phyloP scores from a whole-genome alignment of 73 alveolate species.

The Tetrahymena borealis region DNA sequence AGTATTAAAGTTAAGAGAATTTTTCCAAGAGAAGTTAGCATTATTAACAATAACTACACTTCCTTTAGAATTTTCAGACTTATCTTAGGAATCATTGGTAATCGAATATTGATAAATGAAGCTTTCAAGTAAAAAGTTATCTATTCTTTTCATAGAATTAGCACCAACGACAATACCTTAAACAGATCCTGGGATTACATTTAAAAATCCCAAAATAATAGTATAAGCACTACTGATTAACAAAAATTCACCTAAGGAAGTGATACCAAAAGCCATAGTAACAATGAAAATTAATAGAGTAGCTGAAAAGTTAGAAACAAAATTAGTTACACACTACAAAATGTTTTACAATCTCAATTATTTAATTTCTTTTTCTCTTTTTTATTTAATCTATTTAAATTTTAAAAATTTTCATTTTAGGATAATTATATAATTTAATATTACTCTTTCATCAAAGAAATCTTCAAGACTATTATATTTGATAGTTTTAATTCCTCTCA shows the following conservation, averaged over 20 bases:
- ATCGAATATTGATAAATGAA: not conserved
- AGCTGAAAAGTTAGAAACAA: not conserved
- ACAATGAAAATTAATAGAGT: not conserved
- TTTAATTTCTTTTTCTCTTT: constrained; percentile 4
- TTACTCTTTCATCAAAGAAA: constrained; percentile 13
- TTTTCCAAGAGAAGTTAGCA: not conserved
- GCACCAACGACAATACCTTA: not conserved
- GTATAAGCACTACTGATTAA: not conserved
- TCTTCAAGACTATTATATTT: constrained; percentile 16
- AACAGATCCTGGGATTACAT: not conserved
- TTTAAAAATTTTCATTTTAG: not conserved
- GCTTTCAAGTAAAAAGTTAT: not conserved
- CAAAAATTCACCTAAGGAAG: not conserved
- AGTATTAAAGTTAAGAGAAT: not conserved
- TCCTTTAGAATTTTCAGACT: not conserved
- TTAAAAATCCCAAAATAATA: not conserved
- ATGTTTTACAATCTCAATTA: not conserved
- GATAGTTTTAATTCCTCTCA: not conserved
- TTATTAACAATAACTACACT: not conserved
- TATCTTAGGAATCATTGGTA: not conserved
- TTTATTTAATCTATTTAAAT: not conserved
- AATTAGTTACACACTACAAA: not conserved
- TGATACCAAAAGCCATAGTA: not conserved
- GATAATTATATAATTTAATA: not conserved
- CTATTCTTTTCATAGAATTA: not conserved